Evolutionary conservation across 2,329 filamentous ascomycete genomes (phyloP).

Genomic region (Aspergillus sp.): DNA sequence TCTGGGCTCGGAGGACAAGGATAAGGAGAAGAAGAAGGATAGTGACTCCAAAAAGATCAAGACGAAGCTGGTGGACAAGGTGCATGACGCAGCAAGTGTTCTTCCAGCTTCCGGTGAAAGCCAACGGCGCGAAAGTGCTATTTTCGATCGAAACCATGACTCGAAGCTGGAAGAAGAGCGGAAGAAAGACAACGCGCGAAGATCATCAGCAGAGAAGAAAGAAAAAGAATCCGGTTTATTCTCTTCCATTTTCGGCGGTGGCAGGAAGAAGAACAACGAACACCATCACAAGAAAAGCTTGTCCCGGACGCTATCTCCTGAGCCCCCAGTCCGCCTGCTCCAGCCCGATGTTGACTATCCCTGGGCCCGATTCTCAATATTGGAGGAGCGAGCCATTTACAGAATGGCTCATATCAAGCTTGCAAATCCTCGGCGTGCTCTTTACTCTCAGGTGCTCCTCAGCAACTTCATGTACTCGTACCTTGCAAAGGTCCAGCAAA

Average conservation of each 20-base stretch:
- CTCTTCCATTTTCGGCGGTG: conserved; percentile 85
- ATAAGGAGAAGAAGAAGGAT: conserved; percentile 64
- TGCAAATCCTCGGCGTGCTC: conserved; percentile 87
- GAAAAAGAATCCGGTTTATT: conserved; percentile 88
- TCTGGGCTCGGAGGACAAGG: conserved; percentile 68
- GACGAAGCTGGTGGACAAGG: conserved; percentile 53
- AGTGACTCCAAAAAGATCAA: conserved; percentile 61
- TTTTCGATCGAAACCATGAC: conserved; percentile 74
- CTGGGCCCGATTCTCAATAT: conserved; percentile 91
- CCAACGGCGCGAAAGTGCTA: conserved; percentile 70
- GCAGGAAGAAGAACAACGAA: conserved; percentile 76
- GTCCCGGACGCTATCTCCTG: conserved; percentile 75
- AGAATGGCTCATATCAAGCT: conserved; percentile 98
- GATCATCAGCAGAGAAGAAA: conserved; percentile 71
- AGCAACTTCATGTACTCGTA: conserved; percentile 99
- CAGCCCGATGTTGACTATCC: conserved; percentile 91
- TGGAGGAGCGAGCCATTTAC: conserved; percentile 96
- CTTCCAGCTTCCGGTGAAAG: conserved; percentile 83
- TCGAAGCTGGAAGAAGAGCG: conserved; percentile 68
- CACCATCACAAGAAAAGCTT: conserved; percentile 68
- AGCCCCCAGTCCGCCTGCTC: conserved; percentile 70
- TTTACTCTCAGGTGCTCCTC: conserved; percentile 91
- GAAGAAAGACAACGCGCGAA: conserved; percentile 74
- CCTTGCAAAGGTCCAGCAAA: conserved; percentile 95
- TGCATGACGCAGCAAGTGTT: conserved; percentile 76